These are phyloP conservation scores for Panellus pusillus DNA, from an alignment of 768 basidiomycete species.

Conservation along the genomic window DNA sequence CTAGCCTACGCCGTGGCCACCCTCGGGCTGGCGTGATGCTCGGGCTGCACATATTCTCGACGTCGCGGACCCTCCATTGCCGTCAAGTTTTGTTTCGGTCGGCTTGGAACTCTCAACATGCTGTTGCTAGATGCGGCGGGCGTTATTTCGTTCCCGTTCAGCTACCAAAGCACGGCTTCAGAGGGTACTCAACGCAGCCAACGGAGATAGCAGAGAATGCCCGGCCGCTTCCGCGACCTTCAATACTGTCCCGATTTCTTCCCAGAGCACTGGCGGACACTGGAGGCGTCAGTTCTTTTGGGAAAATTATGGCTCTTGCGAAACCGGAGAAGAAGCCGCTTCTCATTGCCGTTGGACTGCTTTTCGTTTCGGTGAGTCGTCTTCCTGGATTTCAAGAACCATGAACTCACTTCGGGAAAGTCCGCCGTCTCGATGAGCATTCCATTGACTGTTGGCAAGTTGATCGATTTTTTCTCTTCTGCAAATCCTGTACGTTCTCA, in stretches of 20 bases:
- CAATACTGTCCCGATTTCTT: constrained; percentile 26
- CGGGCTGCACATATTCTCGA: constrained; percentile 10
- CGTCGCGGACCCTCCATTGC: constrained; percentile 12
- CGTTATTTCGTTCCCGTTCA: background rate
- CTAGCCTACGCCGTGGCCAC: background rate
- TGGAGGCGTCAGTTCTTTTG: constrained; percentile 59
- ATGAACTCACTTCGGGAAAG: too few species aligned
- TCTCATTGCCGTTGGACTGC: constrained; percentile 70
- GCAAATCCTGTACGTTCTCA: constrained; percentile 55
- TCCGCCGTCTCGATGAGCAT: constrained; percentile 90
- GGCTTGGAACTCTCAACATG: constrained; percentile 1
- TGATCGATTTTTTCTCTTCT: constrained; percentile 91
- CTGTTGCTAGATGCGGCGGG: constrained; percentile 6
- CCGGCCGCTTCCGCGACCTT: constrained; percentile 10
- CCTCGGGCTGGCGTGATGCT: constrained; percentile 14
- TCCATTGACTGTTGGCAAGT: constrained; percentile 88
- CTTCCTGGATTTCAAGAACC: too few species aligned
- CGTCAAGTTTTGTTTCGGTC: constrained; percentile 16
- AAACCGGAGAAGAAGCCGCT: constrained; percentile 81
- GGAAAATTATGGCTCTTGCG: constrained; percentile 76
- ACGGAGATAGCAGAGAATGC: constrained; percentile 19
- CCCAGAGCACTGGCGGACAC: constrained; percentile 23
- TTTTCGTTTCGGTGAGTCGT: constrained; percentile 60
- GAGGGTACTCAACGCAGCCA: constrained; percentile 12
- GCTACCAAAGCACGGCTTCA: background rate